These are phyloP conservation scores for Ceratobasidium sp. DNA, from an alignment of 1,284 basidiomycete genomes.

Conservation along the genomic window DNA sequence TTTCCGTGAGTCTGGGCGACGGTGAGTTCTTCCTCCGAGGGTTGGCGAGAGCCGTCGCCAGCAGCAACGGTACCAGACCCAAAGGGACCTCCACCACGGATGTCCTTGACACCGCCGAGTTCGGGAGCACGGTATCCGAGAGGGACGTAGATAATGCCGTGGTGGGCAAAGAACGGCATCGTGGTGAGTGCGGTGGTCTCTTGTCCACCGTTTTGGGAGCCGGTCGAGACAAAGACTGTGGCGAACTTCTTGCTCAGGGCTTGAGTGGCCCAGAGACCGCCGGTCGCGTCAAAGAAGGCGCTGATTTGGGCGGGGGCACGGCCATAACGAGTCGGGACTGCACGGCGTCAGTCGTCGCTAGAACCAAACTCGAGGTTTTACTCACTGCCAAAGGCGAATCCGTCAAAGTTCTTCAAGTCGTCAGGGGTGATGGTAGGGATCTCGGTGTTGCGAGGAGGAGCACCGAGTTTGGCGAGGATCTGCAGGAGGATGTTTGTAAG, in stretches of 20 bases:
- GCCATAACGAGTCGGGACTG: constrained; percentile 52
- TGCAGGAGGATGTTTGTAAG: constrained; percentile 55
- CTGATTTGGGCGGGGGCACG: constrained; percentile 48
- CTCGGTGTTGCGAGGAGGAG: constrained; percentile 49
- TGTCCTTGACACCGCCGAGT: constrained; percentile 47
- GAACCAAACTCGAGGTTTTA: background rate
- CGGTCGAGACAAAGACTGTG: constrained; percentile 48
- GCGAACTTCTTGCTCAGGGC: constrained; percentile 56
- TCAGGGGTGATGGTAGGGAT: constrained; percentile 56
- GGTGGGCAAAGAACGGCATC: constrained; percentile 54
- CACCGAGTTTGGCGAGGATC: constrained; percentile 59
- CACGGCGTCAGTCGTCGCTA: constrained; percentile 46
- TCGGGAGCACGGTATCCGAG: constrained; percentile 52
- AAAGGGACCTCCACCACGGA: constrained; percentile 53
- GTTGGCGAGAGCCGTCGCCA: constrained; percentile 42
- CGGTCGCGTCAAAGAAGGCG: constrained; percentile 59
- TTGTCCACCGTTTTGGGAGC: constrained; percentile 46
- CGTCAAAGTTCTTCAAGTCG: constrained; percentile 51
- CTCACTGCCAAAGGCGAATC: constrained; percentile 41
- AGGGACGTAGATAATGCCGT: constrained; percentile 52
- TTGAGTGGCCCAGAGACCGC: constrained; percentile 54
- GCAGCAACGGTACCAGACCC: constrained; percentile 44
- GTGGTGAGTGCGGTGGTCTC: constrained; percentile 44
- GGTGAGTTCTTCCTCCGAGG: constrained; percentile 36
- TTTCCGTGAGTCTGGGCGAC: constrained; percentile 39